Evolutionary conservation across 306 rosid species (phyloP).

Genomic region (Fragaria vesca): DNA sequence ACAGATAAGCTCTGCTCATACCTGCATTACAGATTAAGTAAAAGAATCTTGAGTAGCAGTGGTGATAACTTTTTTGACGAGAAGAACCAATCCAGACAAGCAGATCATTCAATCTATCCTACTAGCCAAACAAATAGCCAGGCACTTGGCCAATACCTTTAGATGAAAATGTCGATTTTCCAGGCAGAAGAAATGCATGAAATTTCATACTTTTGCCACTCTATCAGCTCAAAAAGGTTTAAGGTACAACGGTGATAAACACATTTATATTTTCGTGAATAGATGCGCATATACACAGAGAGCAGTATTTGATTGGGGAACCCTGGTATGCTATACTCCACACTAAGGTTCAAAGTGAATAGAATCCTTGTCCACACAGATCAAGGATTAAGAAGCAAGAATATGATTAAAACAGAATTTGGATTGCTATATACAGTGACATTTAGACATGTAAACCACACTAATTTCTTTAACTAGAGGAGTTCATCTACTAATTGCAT

Average conservation of each 20-base stretch:
- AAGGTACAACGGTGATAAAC: background rate
- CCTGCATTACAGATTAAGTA: slow-evolving; percentile 46
- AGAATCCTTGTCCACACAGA: background rate
- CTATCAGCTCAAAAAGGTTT: background rate
- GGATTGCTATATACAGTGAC: background rate
- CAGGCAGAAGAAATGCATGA: background rate
- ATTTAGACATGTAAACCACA: background rate
- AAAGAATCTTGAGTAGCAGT: slow-evolving; percentile 21
- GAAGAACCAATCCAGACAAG: slow-evolving; percentile 11
- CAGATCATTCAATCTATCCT: background rate
- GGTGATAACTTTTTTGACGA: slow-evolving; percentile 7
- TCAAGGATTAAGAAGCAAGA: background rate
- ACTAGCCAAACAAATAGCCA: background rate
- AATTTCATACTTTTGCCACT: background rate
- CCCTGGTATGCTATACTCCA: background rate
- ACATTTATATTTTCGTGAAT: background rate
- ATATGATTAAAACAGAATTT: background rate
- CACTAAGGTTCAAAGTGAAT: background rate
- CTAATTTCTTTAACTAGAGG: background rate
- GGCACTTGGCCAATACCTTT: background rate
- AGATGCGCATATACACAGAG: background rate
- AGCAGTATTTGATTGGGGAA: background rate
- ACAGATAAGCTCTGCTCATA: slow-evolving; percentile 85
- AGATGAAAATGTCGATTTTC: background rate
- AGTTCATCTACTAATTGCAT: background rate